Evolutionary conservation across 2,329 filamentous ascomycete genomes (phyloP), one percentile per base, ranked within the genome.

Genomic region (Aureobasidium sp.): DNA sequence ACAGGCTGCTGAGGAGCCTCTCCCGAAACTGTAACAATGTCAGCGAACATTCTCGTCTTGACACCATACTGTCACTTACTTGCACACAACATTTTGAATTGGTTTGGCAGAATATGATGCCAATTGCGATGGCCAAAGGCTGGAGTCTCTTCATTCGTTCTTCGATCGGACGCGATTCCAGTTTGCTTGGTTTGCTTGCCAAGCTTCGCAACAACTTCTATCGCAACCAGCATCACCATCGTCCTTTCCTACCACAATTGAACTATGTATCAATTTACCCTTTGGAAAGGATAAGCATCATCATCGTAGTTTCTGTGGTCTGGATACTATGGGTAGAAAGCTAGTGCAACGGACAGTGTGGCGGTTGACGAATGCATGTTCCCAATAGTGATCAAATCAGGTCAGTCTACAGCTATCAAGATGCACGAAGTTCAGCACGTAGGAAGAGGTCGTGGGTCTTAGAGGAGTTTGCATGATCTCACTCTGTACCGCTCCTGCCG

Each of bases 1-100:
- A 97, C 93, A 61, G 94, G 92, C 77, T 91, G 88, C 79, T 96
- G 89, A 67, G 94, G 93, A 78, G 91, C 87, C 83, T 97, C 93
- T 78, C 94, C 94, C 65, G 94, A 99, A 77, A 99, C 93, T 96
- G 71, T 61, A 13, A 2, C 64, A 64, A 68, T 64, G 65, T 59
- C 16, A 68, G 66, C 50, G 65, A 65, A 54, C 62, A 61, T 32
- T 8, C 32, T 15, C 29, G 7, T 15, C 29, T 3, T 3, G 13
- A 16, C 30, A 2, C 8, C 41, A 10, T 3, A 15, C 7, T 16
- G 36, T 16, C 5, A 70, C 73, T 66, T 62, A 75, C 73, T 75
- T 71, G 73, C 73, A 69, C 73, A 75, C 61, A 74, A 65, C 73
- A 75, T 75, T 21, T 6, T 67, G 59, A 27, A 21, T 25, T 41